Evolutionary conservation across 78 protist species (phyloP).

Genomic region (Dictyostelium intermedium): DNA sequence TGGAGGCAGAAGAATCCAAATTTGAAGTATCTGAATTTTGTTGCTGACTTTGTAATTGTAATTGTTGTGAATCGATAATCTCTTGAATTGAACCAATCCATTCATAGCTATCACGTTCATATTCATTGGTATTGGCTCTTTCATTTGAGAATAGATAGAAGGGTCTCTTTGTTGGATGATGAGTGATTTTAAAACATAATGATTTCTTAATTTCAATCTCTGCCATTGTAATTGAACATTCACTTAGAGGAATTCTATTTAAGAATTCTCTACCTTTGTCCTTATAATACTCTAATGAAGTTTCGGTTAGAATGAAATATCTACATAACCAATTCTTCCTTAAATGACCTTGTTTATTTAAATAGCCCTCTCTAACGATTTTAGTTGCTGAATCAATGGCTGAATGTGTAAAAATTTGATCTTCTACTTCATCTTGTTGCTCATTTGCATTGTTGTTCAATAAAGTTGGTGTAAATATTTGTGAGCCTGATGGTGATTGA

Average conservation of each 20-base stretch:
- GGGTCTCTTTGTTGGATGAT: constrained; percentile 21
- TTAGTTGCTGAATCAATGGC: neutral
- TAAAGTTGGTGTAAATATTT: neutral
- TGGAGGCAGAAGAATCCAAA: neutral
- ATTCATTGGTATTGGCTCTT: neutral
- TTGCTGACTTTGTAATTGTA: neutral
- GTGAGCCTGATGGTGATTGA: neutral
- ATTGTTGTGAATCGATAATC: constrained; percentile 31
- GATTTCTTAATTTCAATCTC: constrained; percentile 56
- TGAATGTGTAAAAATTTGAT: neutral
- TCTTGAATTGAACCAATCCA: constrained; percentile 78
- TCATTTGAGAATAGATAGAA: constrained; percentile 40
- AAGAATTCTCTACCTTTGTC: constrained; percentile 13
- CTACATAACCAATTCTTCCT: constrained; percentile 76
- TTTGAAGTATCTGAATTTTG: neutral
- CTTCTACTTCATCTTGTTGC: constrained; percentile 24
- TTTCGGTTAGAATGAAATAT: constrained; percentile 53
- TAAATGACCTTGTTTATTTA: constrained; percentile 71
- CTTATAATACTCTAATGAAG: constrained; percentile 43
- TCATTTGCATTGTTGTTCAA: neutral
- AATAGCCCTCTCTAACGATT: constrained; percentile 56
- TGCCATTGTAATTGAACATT: constrained; percentile 56
- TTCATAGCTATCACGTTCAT: constrained; percentile 51
- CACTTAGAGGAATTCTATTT: constrained; percentile 32
- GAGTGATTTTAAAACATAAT: constrained; percentile 56